These are phyloP conservation scores for Tulasnella sp. DNA, from an alignment of 768 basidiomycete genomes.

Conservation along the genomic window DNA sequence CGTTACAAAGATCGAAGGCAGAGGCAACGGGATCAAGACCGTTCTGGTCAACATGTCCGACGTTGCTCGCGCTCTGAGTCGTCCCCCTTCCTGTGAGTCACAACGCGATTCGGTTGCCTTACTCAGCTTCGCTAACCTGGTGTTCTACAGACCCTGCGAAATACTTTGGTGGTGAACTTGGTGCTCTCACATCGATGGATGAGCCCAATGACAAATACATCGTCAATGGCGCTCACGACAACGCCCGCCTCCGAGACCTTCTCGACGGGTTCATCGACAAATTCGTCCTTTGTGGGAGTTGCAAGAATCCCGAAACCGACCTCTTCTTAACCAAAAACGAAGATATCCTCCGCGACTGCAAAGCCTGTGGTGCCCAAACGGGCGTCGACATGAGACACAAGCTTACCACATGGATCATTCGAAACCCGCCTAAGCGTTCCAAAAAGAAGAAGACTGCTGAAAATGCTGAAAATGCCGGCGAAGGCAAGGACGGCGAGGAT, in stretches of 20 bases:
- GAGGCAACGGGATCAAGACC: constrained; percentile 99
- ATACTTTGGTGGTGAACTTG: constrained; percentile 98
- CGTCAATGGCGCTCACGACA: constrained; percentile 95
- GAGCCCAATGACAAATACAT: constrained; percentile 98
- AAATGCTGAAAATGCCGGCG: constrained; percentile 39
- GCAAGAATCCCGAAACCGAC: constrained; percentile 99
- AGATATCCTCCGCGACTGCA: constrained; percentile 92
- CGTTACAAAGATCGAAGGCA: constrained; percentile 94
- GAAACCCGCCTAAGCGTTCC: constrained; percentile 90
- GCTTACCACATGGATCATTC: constrained; percentile 91
- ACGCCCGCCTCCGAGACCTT: constrained; percentile 85
- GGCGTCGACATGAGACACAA: constrained; percentile 95
- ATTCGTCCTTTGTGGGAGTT: constrained; percentile 92
- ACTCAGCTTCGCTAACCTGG: not conserved
- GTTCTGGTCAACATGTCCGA: constrained; percentile 98
- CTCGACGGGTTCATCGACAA: constrained; percentile 97
- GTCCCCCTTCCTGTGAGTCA: constrained; percentile 68
- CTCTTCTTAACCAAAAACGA: constrained; percentile 86
- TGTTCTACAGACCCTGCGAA: constrained; percentile 79
- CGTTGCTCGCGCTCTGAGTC: constrained; percentile 89
- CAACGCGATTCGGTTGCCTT: not conserved
- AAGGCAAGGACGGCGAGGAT: constrained; percentile 49
- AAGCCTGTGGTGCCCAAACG: constrained; percentile 93
- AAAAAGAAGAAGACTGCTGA: constrained; percentile 58
- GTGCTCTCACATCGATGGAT: constrained; percentile 94